Evolutionary conservation across 1,139 yeast species (phyloP), one percentile per base, ranked within the genome.

Genomic region (Blastobotrys serpentis): DNA sequence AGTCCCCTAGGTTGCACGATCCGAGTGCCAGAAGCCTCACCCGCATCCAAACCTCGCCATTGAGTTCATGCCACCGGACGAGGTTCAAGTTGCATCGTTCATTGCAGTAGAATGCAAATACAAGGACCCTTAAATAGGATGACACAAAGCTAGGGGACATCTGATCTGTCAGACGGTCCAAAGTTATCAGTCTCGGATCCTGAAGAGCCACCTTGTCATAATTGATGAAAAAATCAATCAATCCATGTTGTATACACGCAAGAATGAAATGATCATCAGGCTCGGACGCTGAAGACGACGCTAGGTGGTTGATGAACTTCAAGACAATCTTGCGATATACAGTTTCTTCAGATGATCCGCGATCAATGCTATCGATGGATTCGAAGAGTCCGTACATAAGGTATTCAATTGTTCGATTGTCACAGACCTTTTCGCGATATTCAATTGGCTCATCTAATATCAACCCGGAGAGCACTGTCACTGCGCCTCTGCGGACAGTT

Each of bases 301-400:
- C 40, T 38, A 37, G 29, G 41, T 29, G 36, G 19, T 22, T 30
- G 10, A 47, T 42, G 14, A 48, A 41, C 26, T 26, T 22, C 25
- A 46, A 14, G n/a, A 49, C 50, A 21, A 36, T 47, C 14, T 44
- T 41, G 11, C 54, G 44, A 40, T 49, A 50, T 5, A 49, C 38
- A 5, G 19, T 23, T 14, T 49, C 53, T 18, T 47, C 42, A 18
- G 49, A 39, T 19, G 21, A 17, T 6, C 40, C 29, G 6, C 40
- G 18, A 2, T 18, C 37, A 6, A 21, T n/a, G 14, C 44, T n/a
- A 16, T 49, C 45, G 2, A 49, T 11, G 2, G 51, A 51, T 36
- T 44, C 48, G 19, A 52, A 49, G 29, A 56, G 34, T 16, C 59
- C 59, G 7, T 39, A 32, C 19, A 56, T 44, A 8, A 55, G 14